phyloP scores from a whole-genome alignment of 1,284 basidiomycete genomes.

The Peniophora sp. region DNA sequence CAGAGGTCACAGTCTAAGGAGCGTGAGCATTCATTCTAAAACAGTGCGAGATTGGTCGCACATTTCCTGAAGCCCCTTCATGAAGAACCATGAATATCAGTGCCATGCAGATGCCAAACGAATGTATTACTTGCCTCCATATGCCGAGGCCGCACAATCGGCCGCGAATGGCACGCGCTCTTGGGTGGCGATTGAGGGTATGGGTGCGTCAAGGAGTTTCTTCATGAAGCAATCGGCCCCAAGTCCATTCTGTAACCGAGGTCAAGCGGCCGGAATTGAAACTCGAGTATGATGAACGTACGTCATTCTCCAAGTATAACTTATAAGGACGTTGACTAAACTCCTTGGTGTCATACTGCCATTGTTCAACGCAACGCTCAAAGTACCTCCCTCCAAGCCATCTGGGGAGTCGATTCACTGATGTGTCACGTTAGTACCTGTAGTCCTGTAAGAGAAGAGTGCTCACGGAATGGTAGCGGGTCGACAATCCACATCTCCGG shows the following conservation, averaged over 20 bases:
- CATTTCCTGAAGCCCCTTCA: neutral
- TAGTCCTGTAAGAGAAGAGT: neutral
- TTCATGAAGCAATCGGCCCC: no score
- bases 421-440: no score
- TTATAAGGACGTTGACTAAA: neutral
- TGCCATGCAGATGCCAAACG: neutral
- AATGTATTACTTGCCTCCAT: neutral
- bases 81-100: neutral
- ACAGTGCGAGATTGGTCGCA: neutral
- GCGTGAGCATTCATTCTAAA: no score
- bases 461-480: neutral
- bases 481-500: neutral
- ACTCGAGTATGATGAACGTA: no score
- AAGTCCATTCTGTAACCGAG: no score
- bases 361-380: no score
- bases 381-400: no score
- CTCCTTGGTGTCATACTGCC: neutral
- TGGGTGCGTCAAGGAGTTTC: no score
- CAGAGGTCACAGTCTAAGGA: conserved; percentile 4
- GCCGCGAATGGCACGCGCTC: neutral
- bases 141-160: neutral
- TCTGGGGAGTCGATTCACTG: no score
- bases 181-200: neutral
- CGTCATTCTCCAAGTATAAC: no score
- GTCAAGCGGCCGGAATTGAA: no score